Conservation (phyloP, 768 basidiomycete species). For the Tulasnella sp. region DNA sequence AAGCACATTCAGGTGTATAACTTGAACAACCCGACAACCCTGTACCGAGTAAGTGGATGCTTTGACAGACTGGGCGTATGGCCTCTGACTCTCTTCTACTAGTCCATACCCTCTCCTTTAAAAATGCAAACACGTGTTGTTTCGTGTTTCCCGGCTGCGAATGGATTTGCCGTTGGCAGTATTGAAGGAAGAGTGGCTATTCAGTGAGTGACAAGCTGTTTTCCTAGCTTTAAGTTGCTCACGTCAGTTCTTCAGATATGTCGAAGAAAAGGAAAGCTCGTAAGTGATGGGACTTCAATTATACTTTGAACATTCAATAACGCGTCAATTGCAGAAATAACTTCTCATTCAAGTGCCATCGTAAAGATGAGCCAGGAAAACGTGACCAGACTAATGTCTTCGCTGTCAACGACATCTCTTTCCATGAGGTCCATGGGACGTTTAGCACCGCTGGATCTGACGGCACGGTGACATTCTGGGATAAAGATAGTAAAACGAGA, state of each 20-base stretch:
- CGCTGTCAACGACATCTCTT: slow-evolving; percentile 74
- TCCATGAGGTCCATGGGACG: slow-evolving; percentile 74
- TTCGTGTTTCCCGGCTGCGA: slow-evolving; percentile 17
- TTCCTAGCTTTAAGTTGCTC: slow-evolving; percentile 28
- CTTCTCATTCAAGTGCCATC: slow-evolving; percentile 81
- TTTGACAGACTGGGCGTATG: too few relatives aligned
- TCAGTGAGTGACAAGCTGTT: slow-evolving; percentile 25
- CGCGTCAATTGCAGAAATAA: slow-evolving; percentile 39
- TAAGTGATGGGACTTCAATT: slow-evolving; percentile 25
- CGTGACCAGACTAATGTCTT: slow-evolving; percentile 61
- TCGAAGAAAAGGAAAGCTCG: slow-evolving; percentile 72
- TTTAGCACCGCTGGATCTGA: slow-evolving; percentile 61
- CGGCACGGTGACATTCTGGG: slow-evolving; percentile 25
- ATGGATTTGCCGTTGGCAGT: slow-evolving; percentile 16
- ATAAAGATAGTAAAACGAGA: slow-evolving; percentile 28
- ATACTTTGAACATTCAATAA: background rate
- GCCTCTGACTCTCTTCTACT: background rate
- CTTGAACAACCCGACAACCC: too few relatives aligned
- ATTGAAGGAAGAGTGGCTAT: slow-evolving; percentile 29
- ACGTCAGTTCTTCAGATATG: slow-evolving; percentile 17
- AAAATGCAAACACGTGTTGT: slow-evolving; percentile 25
- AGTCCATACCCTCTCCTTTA: slow-evolving; percentile 28
- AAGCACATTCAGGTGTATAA: slow-evolving; percentile 27
- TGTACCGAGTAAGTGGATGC: too few relatives aligned
- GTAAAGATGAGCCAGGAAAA: slow-evolving; percentile 41